Evolutionary conservation across 2,329 filamentous ascomycete genomes (phyloP).

Genomic region (Myriosclerotinia duriaeana): DNA sequence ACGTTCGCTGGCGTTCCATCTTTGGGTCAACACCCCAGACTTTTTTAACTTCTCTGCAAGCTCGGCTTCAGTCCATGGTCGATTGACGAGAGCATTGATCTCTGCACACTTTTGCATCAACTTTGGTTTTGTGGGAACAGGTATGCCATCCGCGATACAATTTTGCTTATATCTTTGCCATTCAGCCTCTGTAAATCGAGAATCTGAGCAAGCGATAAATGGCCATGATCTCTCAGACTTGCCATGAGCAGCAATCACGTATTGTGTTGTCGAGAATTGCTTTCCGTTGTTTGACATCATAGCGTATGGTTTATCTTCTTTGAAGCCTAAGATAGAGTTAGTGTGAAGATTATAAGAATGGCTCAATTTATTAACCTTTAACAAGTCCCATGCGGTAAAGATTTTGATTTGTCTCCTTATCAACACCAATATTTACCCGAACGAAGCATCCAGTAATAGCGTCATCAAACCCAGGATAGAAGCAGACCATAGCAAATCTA

Average conservation of each 20-base stretch:
- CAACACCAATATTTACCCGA: slow-evolving; percentile 78
- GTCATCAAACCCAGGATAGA: slow-evolving; percentile 85
- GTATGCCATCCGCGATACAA: slow-evolving; percentile 68
- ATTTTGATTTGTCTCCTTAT: slow-evolving; percentile 68
- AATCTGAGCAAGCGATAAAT: slow-evolving; percentile 87
- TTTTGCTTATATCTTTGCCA: slow-evolving; percentile 77
- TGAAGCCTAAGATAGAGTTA: slow-evolving; percentile 60
- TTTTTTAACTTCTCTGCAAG: slow-evolving; percentile 75
- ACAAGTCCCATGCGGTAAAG: slow-evolving; percentile 87
- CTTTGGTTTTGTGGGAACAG: slow-evolving; percentile 69
- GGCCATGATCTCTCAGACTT: slow-evolving; percentile 82
- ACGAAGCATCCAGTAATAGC: slow-evolving; percentile 81
- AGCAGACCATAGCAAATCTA: slow-evolving; percentile 88
- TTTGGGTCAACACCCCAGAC: slow-evolving; percentile 65
- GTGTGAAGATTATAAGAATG: slow-evolving; percentile 24
- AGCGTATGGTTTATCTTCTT: slow-evolving; percentile 77
- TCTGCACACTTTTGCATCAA: slow-evolving; percentile 73
- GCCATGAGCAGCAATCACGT: slow-evolving; percentile 77
- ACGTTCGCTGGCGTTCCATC: slow-evolving; percentile 66
- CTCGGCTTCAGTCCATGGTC: slow-evolving; percentile 79
- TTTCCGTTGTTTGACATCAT: slow-evolving; percentile 74
- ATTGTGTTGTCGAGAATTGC: slow-evolving; percentile 79
- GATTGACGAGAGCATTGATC: slow-evolving; percentile 76
- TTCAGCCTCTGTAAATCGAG: slow-evolving; percentile 78
- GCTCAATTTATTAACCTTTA: slow-evolving; percentile 59